Percentiles rank a stretch among this genome's conserved stretches.
These are phyloP conservation scores for Fusarium nanum DNA, from an alignment of 2,329 filamentous ascomycete genomes.

Conservation along the genomic window DNA sequence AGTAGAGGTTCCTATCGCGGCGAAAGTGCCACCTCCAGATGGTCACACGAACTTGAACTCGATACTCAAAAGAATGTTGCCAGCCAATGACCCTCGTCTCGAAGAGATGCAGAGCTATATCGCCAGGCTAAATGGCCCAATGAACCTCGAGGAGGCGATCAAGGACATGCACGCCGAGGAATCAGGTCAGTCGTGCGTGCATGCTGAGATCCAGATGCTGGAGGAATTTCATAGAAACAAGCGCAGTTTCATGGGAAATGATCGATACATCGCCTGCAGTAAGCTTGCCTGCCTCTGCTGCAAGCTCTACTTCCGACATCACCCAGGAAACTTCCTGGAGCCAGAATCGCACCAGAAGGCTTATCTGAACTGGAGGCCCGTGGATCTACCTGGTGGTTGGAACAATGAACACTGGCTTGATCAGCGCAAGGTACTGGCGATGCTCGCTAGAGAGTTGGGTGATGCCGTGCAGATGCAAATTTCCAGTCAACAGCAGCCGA, in stretches of 20 bases:
- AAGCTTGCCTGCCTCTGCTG: slow-evolving; percentile 65
- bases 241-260: slow-evolving; percentile 52
- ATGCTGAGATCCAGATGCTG: slow-evolving; percentile 49
- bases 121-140: slow-evolving; percentile 1
- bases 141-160: slow-evolving; percentile 11
- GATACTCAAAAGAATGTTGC: slow-evolving; percentile 51
- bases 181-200: slow-evolving; percentile 43
- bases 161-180: slow-evolving; percentile 15
- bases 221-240: slow-evolving; percentile 56
- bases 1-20: slow-evolving; percentile 26
- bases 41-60: slow-evolving; percentile 45
- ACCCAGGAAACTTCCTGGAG: slow-evolving; percentile 50
- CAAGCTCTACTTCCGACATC: slow-evolving; percentile 56
- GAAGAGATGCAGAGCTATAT: slow-evolving; percentile 11
- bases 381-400: slow-evolving; percentile 14
- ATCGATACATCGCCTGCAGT: slow-evolving; percentile 62
- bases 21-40: slow-evolving; percentile 44
- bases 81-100: slow-evolving; percentile 10
- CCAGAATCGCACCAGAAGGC: slow-evolving; percentile 55
- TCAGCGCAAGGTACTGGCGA: slow-evolving; percentile 19
- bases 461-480: slow-evolving; percentile 15
- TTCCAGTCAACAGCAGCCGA: not conserved
- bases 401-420: slow-evolving; percentile 18
- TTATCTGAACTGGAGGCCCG: slow-evolving; percentile 56
- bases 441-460: slow-evolving; percentile 23